A percentile compares a stretch with the other conserved stretches of the same genome.
Evolutionary conservation across 257 asterid species (phyloP).

Genomic region (Przewalskia tangutica): DNA sequence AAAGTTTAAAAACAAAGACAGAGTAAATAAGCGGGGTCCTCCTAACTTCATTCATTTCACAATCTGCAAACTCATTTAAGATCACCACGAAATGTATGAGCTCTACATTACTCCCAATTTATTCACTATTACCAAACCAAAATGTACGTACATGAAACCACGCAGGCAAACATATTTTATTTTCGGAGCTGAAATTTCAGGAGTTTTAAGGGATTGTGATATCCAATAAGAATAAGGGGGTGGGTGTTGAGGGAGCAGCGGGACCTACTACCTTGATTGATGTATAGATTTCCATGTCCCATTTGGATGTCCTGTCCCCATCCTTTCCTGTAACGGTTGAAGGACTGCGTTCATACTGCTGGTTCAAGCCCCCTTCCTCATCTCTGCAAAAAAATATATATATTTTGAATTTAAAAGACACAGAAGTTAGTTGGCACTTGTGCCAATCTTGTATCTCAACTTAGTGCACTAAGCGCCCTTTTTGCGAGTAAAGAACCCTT

Average conservation of each 20-base stretch:
- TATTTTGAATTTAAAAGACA: neutral
- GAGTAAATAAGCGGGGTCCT: conserved; percentile 19
- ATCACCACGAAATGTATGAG: conserved; percentile 18
- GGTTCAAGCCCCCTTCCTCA: conserved; percentile 5
- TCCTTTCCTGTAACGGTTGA: neutral
- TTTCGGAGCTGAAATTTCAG: conserved; percentile 7
- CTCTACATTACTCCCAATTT: conserved; percentile 3
- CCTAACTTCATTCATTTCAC: conserved; percentile 18
- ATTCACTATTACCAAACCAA: neutral
- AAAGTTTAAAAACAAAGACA: conserved; percentile 6
- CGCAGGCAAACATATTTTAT: neutral
- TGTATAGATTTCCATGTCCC: conserved; percentile 21
- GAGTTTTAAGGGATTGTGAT: conserved; percentile 7
- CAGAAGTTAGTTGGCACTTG: neutral
- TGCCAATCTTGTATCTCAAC: neutral
- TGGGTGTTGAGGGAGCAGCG: neutral
- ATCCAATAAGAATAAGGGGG: neutral
- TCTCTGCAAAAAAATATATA: neutral
- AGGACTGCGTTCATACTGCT: neutral
- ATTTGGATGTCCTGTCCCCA: neutral
- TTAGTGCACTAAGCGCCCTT: neutral
- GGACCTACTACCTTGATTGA: conserved; percentile 16
- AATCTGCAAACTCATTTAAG: conserved; percentile 21
- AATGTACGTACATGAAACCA: neutral
- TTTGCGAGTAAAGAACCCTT: neutral